A percentile compares a stretch with the other conserved stretches of the same genome.
Conservation (phyloP, 2,329 filamentous ascomycete genomes). For the Hirsutella rhossiliensis region DNA sequence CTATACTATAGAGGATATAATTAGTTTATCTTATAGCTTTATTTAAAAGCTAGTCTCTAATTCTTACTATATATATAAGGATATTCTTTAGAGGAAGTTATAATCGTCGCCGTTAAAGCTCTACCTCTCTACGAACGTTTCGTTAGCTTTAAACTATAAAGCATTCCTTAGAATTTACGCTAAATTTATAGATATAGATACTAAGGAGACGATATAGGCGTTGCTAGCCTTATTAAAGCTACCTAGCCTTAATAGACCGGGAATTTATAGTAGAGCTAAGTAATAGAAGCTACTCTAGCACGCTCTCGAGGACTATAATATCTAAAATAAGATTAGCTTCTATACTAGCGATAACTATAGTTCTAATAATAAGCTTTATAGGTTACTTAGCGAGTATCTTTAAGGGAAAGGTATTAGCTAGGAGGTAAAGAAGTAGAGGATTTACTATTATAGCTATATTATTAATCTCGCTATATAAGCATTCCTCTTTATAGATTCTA, state of each 20-base stretch:
- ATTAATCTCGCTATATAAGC: background rate
- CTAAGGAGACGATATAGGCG: too few relatives aligned
- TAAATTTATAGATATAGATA: too few relatives aligned
- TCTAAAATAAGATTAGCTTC: background rate
- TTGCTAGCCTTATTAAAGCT: too few relatives aligned
- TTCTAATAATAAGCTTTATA: background rate
- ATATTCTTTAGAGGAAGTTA: conserved; percentile 3
- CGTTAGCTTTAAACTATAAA: too few relatives aligned
- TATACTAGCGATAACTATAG: background rate
- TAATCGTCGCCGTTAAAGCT: conserved; percentile 1
- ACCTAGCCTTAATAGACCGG: too few relatives aligned
- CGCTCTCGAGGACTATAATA: background rate
- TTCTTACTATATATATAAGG: conserved; percentile 2
- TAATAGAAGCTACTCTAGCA: background rate
- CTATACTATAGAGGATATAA: background rate
- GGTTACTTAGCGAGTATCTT: background rate
- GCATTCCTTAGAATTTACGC: too few relatives aligned
- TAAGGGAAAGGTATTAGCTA: background rate
- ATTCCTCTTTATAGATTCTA: too few relatives aligned
- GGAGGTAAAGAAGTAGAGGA: background rate
- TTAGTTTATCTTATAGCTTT: conserved; percentile 1
- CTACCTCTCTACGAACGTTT: background rate
- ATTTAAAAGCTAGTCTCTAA: conserved; percentile 3
- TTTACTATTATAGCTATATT: background rate
- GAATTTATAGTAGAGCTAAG: background rate